A percentile compares a stretch with the other conserved stretches of the same genome.
These are phyloP conservation scores for Streptanthus diversifolius DNA, from an alignment of 345 rosid species.

Conservation along the genomic window DNA sequence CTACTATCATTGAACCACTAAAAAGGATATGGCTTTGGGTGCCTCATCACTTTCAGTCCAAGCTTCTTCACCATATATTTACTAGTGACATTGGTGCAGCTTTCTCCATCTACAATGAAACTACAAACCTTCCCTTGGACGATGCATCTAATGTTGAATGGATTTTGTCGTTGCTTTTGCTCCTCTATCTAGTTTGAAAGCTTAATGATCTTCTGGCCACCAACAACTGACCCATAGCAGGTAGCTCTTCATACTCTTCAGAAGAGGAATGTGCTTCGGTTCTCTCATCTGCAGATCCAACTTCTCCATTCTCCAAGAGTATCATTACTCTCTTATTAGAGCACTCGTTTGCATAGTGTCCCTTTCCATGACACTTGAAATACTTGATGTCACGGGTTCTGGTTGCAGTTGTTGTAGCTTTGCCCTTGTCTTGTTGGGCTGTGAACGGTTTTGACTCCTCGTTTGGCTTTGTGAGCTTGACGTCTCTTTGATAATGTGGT, in stretches of 20 bases:
- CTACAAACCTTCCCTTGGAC: no score
- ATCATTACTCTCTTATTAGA: background rate
- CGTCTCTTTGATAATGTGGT: background rate
- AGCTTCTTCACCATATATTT: background rate
- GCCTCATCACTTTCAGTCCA: background rate
- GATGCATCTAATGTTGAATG: no score
- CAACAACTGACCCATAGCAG: background rate
- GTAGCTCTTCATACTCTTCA: background rate
- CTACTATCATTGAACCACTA: background rate
- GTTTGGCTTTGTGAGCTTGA: background rate
- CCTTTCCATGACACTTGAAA: background rate
- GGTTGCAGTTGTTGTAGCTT: background rate
- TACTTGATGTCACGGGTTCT: background rate
- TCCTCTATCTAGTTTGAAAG: no score
- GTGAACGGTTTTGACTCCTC: background rate
- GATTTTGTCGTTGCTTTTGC: no score
- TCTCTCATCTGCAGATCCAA: background rate
- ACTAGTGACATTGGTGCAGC: background rate
- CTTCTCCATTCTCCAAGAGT: background rate
- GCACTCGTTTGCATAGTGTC: background rate
- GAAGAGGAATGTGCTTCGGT: no score
- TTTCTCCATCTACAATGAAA: background rate
- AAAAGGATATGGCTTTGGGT: background rate
- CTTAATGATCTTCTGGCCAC: background rate
- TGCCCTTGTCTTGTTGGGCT: background rate